Evolutionary conservation across 169 alveolate species (phyloP), one percentile per base, ranked within the genome.

Genomic region (Besnoitia besnoiti): DNA sequence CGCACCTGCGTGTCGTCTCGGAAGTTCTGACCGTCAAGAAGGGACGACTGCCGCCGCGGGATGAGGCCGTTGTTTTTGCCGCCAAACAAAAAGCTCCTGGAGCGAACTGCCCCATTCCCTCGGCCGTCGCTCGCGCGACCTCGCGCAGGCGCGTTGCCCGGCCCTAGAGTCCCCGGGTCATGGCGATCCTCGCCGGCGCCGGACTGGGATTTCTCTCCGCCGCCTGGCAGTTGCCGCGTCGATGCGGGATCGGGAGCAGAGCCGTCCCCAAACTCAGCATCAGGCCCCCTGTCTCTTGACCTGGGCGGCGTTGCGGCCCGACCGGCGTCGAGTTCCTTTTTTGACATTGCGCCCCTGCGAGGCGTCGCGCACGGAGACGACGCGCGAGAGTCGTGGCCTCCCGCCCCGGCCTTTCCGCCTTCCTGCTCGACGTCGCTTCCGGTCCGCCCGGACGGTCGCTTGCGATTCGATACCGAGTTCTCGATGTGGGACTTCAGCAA

Each of bases 401-500:
- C 67, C 30, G 67, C 67, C 24, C 30, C 33, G 3, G 67, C 33
- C 30, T n/a, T 21, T 16, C 67, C 67, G 24, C 33, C 27, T 21
- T 10, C 67, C 67, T 55, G 67, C 30, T 55, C 67, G 5, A n/a
- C 67, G 67, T 55, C 67, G 67, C 67, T 55, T 3, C 27, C 67
- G 30, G 33, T 21, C 33, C 67, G 30, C 5, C 27, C 67, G 33
- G 67, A 0, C n/a, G 24, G n/a, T n/a, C 67, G 67, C 67, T 55
- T 55, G 67, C 67, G 67, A 16, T 55, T 55, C 67, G 67, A 5
- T 0, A 55, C 33, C 67, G 67, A 55, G 67, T 55, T 55, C 33
- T 55, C 67, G 67, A 55, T 55, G 67, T 55, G 67, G 67, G 24
- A 55, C 67, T 55, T 55, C 33, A 55, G 67, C 67, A 55, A n/a